Base-by-base conservation (phyloP, 345 rosid genomes). In the Gynandropsis gynandra region DNA sequence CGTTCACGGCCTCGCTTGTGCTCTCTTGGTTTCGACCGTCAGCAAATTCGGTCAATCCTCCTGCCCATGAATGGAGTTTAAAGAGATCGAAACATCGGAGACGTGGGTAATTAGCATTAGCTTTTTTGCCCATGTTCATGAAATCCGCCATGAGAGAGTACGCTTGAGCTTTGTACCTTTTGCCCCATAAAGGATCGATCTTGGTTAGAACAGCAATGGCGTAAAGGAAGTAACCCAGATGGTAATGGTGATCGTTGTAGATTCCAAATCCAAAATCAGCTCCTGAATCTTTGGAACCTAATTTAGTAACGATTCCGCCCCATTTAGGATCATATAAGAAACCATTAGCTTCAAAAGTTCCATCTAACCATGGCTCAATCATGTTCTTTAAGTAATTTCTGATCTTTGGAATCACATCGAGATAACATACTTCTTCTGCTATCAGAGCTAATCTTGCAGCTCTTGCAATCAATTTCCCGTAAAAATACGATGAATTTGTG, bases 61-160 rank as follows among this genome's bases (percentile, higher is more conserved):
- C 86, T 9, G 96, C 98, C 96, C 96, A 92, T 18, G 98, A 92
- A 63, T 92, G 98, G 56, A 92, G 66, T 57, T 85, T 92, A 39
- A 82, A 92, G 54, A 92, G 53, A 70, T 92, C 96, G 50, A 92
- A 92, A 45, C 95, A 87, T 58, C 95, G 74, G 75, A 92, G 46
- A 14, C 96, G 81, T 0, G 95, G 72, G 58, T 82, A 92, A 42
- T 33, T 70, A 0, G 83, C 81, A 56, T 68, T 65, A 5, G 75
- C 65, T 45, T 67, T 20, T 44, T 65, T 76, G n/a, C 86, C 79
- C 47, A 85, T 20, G 52, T 63, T 82, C 96, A 87, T 77, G 54
- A 73, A 87, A 71, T 92, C 95, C 0, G 86, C 95, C 88, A 82
- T 65, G 4, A 92, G 72, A 1, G 85, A 51, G 57, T 92, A 92